phyloP scores from a whole-genome alignment of 768 basidiomycete genomes.

The Nidularia pulvinata region DNA sequence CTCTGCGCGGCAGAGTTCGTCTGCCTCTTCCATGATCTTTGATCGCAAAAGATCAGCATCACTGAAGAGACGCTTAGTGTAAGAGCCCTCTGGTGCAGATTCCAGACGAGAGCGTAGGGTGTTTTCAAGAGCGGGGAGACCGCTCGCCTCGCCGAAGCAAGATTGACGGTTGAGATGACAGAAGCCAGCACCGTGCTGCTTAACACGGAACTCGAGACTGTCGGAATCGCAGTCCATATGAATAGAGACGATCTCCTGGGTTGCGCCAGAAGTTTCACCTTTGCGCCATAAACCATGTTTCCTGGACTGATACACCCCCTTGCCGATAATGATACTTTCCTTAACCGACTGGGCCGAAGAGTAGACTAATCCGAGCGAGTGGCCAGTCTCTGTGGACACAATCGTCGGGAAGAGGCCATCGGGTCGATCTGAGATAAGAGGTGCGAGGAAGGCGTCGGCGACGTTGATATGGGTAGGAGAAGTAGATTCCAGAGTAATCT shows the following conservation, averaged over 20 bases:
- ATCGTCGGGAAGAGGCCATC: constrained; percentile 96
- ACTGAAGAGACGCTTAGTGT: constrained; percentile 85
- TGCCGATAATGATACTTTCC: constrained; percentile 85
- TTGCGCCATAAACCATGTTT: constrained; percentile 97
- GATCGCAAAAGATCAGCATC: constrained; percentile 81
- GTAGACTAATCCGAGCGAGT: constrained; percentile 91
- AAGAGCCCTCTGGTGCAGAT: constrained; percentile 87
- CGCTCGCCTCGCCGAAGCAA: constrained; percentile 86
- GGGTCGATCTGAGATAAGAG: constrained; percentile 79
- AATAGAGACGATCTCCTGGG: constrained; percentile 84
- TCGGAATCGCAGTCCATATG: constrained; percentile 92
- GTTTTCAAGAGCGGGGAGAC: constrained; percentile 78
- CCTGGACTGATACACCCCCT: constrained; percentile 95
- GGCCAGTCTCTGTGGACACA: constrained; percentile 78
- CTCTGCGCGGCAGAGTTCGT: constrained; percentile 88
- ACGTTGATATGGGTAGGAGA: constrained; percentile 64
- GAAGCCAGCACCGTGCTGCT: constrained; percentile 91
- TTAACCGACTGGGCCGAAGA: constrained; percentile 86
- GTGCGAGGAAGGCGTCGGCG: constrained; percentile 84
- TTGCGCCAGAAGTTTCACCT: constrained; percentile 94
- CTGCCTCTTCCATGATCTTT: constrained; percentile 98
- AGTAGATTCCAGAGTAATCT: constrained; percentile 61
- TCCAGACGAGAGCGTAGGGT: constrained; percentile 72
- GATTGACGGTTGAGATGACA: constrained; percentile 88
- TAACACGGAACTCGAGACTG: constrained; percentile 86